Conservation (phyloP, 352 stramenopile genomes). For the Peronosclerospora sorghi region DNA sequence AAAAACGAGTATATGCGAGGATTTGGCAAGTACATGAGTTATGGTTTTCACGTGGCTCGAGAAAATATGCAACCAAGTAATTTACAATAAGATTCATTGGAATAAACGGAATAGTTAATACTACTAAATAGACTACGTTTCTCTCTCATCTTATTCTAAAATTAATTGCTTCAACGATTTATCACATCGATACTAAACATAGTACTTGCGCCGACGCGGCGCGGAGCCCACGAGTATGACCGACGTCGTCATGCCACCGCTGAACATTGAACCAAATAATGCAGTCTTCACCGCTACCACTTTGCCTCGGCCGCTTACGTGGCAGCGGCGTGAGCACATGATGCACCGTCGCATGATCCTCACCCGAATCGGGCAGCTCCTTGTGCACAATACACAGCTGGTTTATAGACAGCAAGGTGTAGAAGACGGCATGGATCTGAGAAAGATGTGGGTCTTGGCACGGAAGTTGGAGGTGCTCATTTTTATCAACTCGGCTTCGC, state of each 20-base stretch:
- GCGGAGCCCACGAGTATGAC: conserved; percentile 6
- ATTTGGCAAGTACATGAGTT: no score
- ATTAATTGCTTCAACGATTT: no score
- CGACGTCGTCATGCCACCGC: conserved; percentile 36
- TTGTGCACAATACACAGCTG: conserved; percentile 44
- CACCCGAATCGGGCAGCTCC: conserved; percentile 46
- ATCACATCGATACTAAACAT: no score
- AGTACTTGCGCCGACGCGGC: conserved; percentile 6
- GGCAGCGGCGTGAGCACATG: conserved; percentile 66
- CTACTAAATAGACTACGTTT: no score
- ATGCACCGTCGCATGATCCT: conserved; percentile 59
- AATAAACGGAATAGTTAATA: no score
- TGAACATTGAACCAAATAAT: conserved; percentile 58
- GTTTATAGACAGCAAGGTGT: conserved; percentile 17
- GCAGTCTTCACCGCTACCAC: conserved; percentile 53
- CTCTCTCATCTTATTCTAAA: no score
- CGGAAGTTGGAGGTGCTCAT: conserved; percentile 77
- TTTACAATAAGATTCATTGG: no score
- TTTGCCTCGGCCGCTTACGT: conserved; percentile 73
- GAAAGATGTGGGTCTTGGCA: conserved; percentile 62
- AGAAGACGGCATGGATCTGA: conserved; percentile 4
- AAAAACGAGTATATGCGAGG: no score
- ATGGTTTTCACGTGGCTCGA: no score
- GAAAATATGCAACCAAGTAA: no score
- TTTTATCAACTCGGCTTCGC: conserved; percentile 72